Conservation (phyloP, 371 early-diverging fungal species). For the Cokeromyces recurvatus region DNA sequence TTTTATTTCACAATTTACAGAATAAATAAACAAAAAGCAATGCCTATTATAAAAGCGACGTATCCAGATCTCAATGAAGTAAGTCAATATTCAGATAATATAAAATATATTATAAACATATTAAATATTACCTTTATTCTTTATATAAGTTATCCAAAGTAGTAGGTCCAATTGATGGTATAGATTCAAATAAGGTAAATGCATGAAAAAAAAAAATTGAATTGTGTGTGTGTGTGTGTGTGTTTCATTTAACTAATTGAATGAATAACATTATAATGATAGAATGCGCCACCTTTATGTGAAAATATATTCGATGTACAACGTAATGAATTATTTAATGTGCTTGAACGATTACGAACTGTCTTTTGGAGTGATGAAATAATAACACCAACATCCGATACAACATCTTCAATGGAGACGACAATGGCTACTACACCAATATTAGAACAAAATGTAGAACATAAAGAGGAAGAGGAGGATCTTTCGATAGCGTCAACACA, state of each 20-base stretch:
- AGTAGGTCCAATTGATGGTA: slow-evolving; percentile 2
- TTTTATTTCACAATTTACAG: no score
- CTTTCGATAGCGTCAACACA: neutral
- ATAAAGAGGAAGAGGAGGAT: neutral
- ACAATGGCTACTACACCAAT: neutral
- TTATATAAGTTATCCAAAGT: neutral
- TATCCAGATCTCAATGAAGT: no score
- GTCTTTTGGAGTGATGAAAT: slow-evolving; percentile 14
- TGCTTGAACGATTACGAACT: slow-evolving; percentile 11
- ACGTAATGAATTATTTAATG: slow-evolving; percentile 19
- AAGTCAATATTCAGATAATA: no score
- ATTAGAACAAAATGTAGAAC: neutral
- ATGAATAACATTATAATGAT: neutral
- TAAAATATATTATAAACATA: no score
- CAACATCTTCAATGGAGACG: neutral
- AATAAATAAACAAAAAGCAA: no score
- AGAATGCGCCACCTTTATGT: slow-evolving; percentile 12
- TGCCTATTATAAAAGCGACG: no score
- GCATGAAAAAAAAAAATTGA: no score
- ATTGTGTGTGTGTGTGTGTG: no score
- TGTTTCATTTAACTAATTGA: neutral
- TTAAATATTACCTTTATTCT: no score
- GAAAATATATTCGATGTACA: slow-evolving; percentile 27
- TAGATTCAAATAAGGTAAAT: neutral
- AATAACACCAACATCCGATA: neutral